Evolutionary conservation across 495 filamentous ascomycete species (phyloP).

Genomic region (Talaromyces borbonicus): DNA sequence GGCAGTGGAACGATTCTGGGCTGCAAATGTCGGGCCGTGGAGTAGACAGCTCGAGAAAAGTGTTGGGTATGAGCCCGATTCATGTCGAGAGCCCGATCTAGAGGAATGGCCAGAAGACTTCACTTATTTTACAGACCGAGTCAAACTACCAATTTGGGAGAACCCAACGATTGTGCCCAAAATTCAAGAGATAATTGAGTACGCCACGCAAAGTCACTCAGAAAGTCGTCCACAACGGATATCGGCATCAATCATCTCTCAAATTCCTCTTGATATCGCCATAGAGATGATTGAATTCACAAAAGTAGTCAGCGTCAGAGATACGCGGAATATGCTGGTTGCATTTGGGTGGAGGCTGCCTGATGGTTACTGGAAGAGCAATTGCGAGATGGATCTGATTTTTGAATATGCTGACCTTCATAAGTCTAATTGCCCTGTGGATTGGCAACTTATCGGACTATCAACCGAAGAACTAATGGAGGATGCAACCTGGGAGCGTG

Average conservation of each 20-base stretch:
- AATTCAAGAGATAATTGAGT: constrained; percentile 3
- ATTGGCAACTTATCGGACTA: constrained; percentile 3
- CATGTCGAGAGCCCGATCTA: neutral
- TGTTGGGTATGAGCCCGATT: neutral
- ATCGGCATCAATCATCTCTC: neutral
- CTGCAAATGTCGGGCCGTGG: neutral
- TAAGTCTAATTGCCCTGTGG: neutral
- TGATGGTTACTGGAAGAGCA: constrained; percentile 3
- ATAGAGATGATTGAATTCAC: neutral
- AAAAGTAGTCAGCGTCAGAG: neutral
- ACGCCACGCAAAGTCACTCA: neutral
- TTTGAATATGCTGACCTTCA: constrained; percentile 7
- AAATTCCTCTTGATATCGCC: constrained; percentile 3
- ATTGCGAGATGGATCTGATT: constrained; percentile 2
- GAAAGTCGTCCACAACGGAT: neutral
- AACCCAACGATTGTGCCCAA: constrained; percentile 3
- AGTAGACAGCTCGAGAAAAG: neutral
- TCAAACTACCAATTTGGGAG: neutral
- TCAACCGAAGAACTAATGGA: constrained; percentile 3
- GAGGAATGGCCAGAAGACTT: no score
- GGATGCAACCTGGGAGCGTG: neutral
- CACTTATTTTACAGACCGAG: neutral
- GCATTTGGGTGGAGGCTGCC: constrained; percentile 6
- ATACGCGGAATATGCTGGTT: constrained; percentile 5
- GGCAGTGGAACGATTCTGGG: constrained; percentile 3